Conservation (phyloP, 1,139 yeast genomes). For the Magnusiomyces paraingens region DNA sequence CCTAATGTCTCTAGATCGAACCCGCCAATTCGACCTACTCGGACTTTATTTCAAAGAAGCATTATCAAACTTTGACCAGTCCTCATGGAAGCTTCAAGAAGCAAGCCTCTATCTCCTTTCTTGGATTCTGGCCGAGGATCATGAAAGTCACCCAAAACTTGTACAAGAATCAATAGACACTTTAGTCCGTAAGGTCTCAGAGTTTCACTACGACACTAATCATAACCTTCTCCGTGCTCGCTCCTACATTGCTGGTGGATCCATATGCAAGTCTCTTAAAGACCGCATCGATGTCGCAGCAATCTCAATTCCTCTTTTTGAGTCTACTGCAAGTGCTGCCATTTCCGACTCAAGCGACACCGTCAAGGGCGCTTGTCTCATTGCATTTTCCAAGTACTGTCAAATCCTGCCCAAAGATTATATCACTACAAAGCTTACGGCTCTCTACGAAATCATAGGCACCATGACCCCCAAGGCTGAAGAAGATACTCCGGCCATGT, state of each 20-base stretch:
- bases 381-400: slow-evolving; percentile 20
- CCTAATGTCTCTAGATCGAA: slow-evolving; percentile 16
- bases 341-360: slow-evolving; percentile 18
- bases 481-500: slow-evolving; percentile 72
- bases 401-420: slow-evolving; percentile 17
- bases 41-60: slow-evolving; percentile 10
- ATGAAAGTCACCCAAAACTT: slow-evolving; percentile 12
- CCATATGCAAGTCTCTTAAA: slow-evolving; percentile 17
- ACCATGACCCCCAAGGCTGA: slow-evolving; percentile 57
- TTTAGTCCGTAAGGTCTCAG: slow-evolving; percentile 12
- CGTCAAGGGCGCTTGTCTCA: slow-evolving; percentile 21
- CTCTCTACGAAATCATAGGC: slow-evolving; percentile 30
- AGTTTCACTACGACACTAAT: slow-evolving; percentile 12
- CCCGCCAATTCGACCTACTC: slow-evolving; percentile 12
- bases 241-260: slow-evolving; percentile 21
- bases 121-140: slow-evolving; percentile 16
- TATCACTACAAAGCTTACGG: slow-evolving; percentile 10
- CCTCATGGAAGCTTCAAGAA: slow-evolving; percentile 17
- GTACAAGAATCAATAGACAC: slow-evolving; percentile 16
- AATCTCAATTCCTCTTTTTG: slow-evolving; percentile 18
- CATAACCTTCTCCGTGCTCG: slow-evolving; percentile 23
- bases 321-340: slow-evolving; percentile 18
- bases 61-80: slow-evolving; percentile 1
- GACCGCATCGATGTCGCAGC: slow-evolving; percentile 13
- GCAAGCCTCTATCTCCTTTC: slow-evolving; percentile 17